Percentiles rank a stretch among this genome's conserved stretches.
Conservation (phyloP, 441 rosid species). For the Pelargonium cotyledonis region DNA sequence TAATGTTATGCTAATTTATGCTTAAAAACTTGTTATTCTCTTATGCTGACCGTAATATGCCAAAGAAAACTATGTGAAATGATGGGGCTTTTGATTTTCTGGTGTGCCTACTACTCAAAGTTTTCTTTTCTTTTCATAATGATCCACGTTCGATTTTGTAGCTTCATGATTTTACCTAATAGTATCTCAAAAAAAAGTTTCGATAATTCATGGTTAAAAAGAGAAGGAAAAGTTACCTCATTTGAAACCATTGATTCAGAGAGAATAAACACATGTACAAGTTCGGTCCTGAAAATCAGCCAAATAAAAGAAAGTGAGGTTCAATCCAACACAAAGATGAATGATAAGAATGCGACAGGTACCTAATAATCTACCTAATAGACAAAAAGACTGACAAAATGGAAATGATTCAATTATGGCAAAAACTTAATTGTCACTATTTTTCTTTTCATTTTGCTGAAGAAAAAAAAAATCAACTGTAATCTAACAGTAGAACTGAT, state of each 20-base stretch:
- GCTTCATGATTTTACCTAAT: not conserved
- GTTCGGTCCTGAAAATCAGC: not conserved
- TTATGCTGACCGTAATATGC: not conserved
- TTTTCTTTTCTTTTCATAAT: too few relatives aligned
- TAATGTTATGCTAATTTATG: slow-evolving; percentile 13
- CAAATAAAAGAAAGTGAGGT: not conserved
- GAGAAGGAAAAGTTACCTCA: not conserved
- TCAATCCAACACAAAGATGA: slow-evolving; percentile 1
- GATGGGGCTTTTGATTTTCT: not conserved
- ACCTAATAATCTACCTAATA: not conserved
- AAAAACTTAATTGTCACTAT: not conserved
- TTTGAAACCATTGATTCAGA: not conserved
- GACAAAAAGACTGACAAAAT: not conserved
- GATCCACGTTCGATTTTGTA: not conserved
- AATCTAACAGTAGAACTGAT: not conserved
- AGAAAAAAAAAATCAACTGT: not conserved
- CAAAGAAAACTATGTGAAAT: not conserved
- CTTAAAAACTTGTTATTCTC: not conserved
- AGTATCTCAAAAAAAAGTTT: not conserved
- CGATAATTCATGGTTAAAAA: not conserved
- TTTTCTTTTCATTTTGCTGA: not conserved
- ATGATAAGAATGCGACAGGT: slow-evolving; percentile 4
- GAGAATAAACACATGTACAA: slow-evolving; percentile 4
- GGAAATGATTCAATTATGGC: not conserved
- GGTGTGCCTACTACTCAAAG: not conserved